These are phyloP conservation scores for Fusarium musae DNA, from an alignment of 2,329 filamentous ascomycete species.

Conservation along the genomic window DNA sequence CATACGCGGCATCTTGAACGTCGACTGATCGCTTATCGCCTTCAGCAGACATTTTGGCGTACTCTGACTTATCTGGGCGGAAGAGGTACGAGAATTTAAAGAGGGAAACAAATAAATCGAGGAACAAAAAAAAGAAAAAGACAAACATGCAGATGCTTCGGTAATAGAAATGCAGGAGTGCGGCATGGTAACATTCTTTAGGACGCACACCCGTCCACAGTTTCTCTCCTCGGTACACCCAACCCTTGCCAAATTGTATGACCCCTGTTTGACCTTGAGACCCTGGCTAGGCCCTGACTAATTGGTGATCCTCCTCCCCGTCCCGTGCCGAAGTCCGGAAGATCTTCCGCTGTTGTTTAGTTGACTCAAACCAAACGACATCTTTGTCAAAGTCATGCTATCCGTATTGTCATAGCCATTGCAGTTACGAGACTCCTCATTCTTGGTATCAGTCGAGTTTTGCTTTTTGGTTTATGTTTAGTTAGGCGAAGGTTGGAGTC, in stretches of 20 bases:
- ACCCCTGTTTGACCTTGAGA: not conserved
- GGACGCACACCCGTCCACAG: not conserved
- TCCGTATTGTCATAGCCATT: not conserved
- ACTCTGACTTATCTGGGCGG: too few species aligned
- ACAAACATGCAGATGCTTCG: conserved; percentile 4
- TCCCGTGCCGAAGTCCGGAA: conserved; percentile 1
- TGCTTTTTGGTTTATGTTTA: not conserved
- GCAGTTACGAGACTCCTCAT: not conserved
- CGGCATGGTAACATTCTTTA: not conserved
- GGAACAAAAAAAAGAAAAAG: not conserved
- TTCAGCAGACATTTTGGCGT: conserved; percentile 21
- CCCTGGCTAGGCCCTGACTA: not conserved
- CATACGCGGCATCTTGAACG: not conserved
- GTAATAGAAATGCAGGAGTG: conserved; percentile 28
- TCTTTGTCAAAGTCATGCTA: not conserved
- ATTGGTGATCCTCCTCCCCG: not conserved
- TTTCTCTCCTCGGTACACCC: not conserved
- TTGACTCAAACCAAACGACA: not conserved
- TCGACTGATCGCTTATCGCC: conserved; percentile 18
- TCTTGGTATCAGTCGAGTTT: not conserved
- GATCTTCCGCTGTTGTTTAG: not conserved
- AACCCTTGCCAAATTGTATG: not conserved
- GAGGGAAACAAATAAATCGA: not conserved
- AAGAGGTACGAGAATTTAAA: too few species aligned
- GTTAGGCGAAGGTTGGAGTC: not conserved